Percentiles rank a stretch among this genome's conserved stretches.
phyloP scores from a whole-genome alignment of 164 flowering plant genomes.

The Berberis thunbergii region DNA sequence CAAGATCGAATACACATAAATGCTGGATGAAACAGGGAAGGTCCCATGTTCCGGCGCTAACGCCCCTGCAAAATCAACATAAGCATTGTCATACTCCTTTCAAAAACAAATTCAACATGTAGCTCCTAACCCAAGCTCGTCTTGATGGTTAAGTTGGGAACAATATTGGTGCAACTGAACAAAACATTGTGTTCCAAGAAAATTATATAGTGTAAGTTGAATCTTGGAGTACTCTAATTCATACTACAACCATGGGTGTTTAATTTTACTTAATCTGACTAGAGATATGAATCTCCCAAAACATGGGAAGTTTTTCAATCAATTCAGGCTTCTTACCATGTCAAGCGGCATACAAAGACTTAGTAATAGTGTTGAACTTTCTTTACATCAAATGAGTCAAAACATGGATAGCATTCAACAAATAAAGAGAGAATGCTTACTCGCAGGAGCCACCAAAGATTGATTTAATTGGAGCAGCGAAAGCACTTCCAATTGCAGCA shows the following conservation, averaged over 20 bases:
- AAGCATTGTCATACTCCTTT: background rate
- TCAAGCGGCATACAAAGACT: too few relatives aligned
- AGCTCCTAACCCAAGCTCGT: background rate
- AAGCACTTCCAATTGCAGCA: constrained; percentile 26
- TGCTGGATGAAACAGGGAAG: constrained; percentile 57
- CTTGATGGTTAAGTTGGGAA: background rate
- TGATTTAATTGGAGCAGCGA: constrained; percentile 40
- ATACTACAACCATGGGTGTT: too few relatives aligned
- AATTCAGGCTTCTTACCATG: background rate
- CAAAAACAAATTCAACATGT: background rate
- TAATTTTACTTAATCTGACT: too few relatives aligned
- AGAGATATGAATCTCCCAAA: too few relatives aligned
- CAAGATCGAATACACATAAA: constrained; percentile 44
- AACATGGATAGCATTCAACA: background rate
- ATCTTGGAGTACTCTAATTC: too few relatives aligned
- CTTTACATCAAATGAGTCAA: background rate
- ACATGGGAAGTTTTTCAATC: background rate
- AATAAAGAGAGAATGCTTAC: constrained; percentile 20
- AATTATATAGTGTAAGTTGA: too few relatives aligned
- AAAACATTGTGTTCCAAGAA: too few relatives aligned
- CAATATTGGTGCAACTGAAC: too few relatives aligned
- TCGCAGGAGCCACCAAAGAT: constrained; percentile 45
- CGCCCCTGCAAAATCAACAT: constrained; percentile 29
- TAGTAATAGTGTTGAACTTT: background rate
- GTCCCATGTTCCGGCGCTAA: constrained; percentile 66